These are phyloP conservation scores for Haematococcus sp. DNA, from an alignment of 139 green algal species.

Conservation along the genomic window DNA sequence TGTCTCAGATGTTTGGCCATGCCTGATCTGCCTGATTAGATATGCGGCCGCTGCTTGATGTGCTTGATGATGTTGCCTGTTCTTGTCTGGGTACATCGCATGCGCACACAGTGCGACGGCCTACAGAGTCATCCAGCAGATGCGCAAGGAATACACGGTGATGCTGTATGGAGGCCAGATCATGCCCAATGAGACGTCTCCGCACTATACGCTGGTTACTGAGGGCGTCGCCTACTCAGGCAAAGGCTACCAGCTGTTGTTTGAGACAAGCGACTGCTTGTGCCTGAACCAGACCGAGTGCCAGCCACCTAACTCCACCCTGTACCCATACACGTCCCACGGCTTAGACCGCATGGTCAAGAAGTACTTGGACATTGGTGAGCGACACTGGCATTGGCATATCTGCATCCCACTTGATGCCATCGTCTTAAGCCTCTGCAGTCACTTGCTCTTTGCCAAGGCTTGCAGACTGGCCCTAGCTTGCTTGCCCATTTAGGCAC, in stretches of 20 bases:
- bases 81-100: neutral
- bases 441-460: too few species aligned
- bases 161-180: constrained; percentile 4
- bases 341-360: constrained; percentile 7
- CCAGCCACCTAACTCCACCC: neutral
- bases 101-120: neutral
- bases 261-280: neutral
- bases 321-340: constrained; percentile 3
- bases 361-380: constrained; percentile 11
- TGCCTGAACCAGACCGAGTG: constrained; percentile 3
- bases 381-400: neutral
- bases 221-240: neutral
- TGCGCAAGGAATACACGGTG: neutral
- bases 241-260: neutral
- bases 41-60: too few species aligned
- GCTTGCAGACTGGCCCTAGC: too few species aligned
- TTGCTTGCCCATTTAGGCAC: too few species aligned
- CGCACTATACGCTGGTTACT: constrained; percentile 4
- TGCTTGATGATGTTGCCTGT: too few species aligned
- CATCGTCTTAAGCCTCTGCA: too few species aligned
- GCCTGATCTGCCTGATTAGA: too few species aligned
- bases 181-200: neutral
- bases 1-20: too few species aligned
- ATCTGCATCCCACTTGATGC: too few species aligned
- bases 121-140: too few species aligned